A percentile compares a stretch with the other conserved stretches of the same genome.
Evolutionary conservation across 2,329 filamentous ascomycete genomes (phyloP).

Genomic region (Podosphaera xanthii): DNA sequence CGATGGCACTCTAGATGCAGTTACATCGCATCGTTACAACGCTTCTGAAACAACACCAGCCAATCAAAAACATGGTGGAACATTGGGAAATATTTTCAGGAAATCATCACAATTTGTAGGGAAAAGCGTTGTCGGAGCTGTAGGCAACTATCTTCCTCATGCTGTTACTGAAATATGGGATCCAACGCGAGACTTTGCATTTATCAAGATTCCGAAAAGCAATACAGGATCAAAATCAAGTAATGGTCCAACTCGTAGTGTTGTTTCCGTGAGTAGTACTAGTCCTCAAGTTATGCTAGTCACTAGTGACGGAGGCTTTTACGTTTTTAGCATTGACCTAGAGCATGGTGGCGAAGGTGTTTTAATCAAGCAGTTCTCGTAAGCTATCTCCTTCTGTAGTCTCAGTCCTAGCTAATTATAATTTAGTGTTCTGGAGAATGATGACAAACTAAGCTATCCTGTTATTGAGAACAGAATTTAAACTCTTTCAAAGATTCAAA

Average conservation of each 20-base stretch:
- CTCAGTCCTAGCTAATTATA: conserved; percentile 1
- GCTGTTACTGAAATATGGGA: conserved; percentile 98
- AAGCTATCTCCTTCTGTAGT: conserved; percentile 21
- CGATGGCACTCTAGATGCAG: conserved; percentile 27
- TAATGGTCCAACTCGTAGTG: conserved; percentile 48
- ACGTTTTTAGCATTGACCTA: conserved; percentile 86
- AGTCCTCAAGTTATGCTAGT: conserved; percentile 96
- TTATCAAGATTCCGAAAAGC: conserved; percentile 68
- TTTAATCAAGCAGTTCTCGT: conserved; percentile 83
- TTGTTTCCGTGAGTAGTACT: conserved; percentile 93
- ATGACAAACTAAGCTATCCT: conserved; percentile 16
- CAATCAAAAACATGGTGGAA: conserved; percentile 39
- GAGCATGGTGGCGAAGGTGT: conserved; percentile 85
- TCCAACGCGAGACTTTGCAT: conserved; percentile 81
- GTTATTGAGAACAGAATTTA: conserved; percentile 12
- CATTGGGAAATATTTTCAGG: conserved; percentile 75
- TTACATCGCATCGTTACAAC: conserved; percentile 14
- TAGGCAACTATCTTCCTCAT: conserved; percentile 78
- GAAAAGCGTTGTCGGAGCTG: conserved; percentile 65
- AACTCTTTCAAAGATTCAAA: not conserved
- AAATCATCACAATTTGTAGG: conserved; percentile 87
- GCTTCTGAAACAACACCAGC: conserved; percentile 11
- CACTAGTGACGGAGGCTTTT: conserved; percentile 85
- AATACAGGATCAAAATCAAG: conserved; percentile 15
- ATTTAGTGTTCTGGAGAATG: conserved; percentile 14